phyloP scores from a whole-genome alignment of 345 rosid genomes.

The Syzygium aqueum region DNA sequence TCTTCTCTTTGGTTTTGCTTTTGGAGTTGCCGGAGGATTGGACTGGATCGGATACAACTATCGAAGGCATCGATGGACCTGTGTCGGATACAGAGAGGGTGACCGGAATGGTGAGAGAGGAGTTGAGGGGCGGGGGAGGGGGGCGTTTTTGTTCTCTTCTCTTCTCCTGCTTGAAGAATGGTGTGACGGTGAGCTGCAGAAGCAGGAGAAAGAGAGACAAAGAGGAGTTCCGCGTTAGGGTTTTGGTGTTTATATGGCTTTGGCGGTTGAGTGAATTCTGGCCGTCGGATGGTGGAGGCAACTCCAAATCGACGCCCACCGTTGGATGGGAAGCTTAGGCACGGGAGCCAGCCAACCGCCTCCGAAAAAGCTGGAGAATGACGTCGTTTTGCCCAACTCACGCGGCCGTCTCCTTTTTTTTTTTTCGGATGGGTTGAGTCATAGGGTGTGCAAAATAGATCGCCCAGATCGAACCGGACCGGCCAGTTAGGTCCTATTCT shows the following conservation, averaged over 20 bases:
- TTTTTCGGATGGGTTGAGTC: neutral
- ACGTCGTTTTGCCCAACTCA: neutral
- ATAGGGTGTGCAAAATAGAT: no score
- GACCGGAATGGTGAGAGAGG: neutral
- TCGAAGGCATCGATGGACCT: conserved; percentile 45
- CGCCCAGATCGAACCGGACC: no score
- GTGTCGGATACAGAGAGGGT: neutral
- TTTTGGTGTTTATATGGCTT: conserved; percentile 11
- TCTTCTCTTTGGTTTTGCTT: conserved; percentile 38
- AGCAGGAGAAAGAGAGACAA: conserved; percentile 21
- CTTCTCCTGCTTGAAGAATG: conserved; percentile 3
- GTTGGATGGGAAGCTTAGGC: conserved; percentile 12
- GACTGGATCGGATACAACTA: neutral
- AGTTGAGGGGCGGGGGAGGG: neutral
- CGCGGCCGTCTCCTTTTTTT: neutral
- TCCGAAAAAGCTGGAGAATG: neutral
- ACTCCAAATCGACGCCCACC: neutral
- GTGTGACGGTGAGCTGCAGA: conserved; percentile 11
- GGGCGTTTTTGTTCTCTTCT: conserved; percentile 15
- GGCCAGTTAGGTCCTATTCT: no score
- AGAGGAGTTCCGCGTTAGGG: conserved; percentile 6
- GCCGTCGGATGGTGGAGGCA: conserved; percentile 25
- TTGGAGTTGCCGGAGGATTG: conserved; percentile 6
- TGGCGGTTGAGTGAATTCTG: neutral
- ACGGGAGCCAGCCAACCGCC: neutral